These are phyloP conservation scores for Epichloe glyceriae DNA, from an alignment of 2,329 filamentous ascomycete species.

Conservation along the genomic window DNA sequence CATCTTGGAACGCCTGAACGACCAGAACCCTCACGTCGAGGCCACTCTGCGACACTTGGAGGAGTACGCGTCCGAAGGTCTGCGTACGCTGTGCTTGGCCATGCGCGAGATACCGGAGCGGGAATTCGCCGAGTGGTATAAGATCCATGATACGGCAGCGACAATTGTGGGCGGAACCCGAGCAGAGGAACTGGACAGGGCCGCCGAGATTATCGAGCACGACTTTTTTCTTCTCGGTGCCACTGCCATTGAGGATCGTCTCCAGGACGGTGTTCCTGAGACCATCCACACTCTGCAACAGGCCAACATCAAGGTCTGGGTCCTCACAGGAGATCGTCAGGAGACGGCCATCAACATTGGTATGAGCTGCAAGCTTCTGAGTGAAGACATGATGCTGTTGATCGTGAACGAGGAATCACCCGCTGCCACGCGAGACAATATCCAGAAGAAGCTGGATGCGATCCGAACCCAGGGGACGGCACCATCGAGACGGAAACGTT, in stretches of 20 bases:
- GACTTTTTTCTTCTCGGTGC: slow-evolving; percentile 86
- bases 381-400: slow-evolving; percentile 95
- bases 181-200: slow-evolving; percentile 92
- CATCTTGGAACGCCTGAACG: slow-evolving; percentile 77
- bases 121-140: slow-evolving; percentile 78
- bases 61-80: slow-evolving; percentile 91
- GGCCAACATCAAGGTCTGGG: slow-evolving; percentile 97
- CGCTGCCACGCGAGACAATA: slow-evolving; percentile 68
- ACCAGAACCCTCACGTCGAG: slow-evolving; percentile 78
- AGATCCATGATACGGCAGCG: slow-evolving; percentile 73
- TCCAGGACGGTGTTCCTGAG: slow-evolving; percentile 95
- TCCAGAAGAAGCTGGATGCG: slow-evolving; percentile 87
- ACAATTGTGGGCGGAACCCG: slow-evolving; percentile 89
- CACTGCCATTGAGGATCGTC: slow-evolving; percentile 90
- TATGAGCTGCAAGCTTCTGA: slow-evolving; percentile 98
- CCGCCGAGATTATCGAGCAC: slow-evolving; percentile 86
- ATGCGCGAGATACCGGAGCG: slow-evolving; percentile 86
- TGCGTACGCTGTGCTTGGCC: slow-evolving; percentile 86
- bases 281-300: slow-evolving; percentile 95
- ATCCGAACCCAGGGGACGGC: slow-evolving; percentile 68
- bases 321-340: slow-evolving; percentile 91
- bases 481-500: slow-evolving; percentile 73
- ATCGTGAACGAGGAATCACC: slow-evolving; percentile 88
- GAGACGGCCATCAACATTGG: slow-evolving; percentile 99
- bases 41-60: slow-evolving; percentile 90